Base-by-base conservation (phyloP, 495 filamentous ascomycete species). In the Penicillium coffeae region DNA sequence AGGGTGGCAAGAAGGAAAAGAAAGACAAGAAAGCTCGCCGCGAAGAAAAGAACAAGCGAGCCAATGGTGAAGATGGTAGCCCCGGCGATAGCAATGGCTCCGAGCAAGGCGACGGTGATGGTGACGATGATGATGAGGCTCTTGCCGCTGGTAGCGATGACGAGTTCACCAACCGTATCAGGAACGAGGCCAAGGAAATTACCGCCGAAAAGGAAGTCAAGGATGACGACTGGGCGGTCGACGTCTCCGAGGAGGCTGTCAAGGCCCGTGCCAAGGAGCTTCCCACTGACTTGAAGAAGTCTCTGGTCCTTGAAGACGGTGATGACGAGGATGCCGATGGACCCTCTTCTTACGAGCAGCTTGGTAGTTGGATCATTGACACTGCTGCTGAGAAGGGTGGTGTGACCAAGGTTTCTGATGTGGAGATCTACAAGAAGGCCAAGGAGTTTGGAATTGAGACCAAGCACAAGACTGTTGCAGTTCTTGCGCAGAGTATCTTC, bases 1-100 rank as follows among this genome's bases (percentile, higher is more conserved):
- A 93, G 76, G 86, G 87, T 66, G 90, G 93, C 68, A 95, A 95
- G 74, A 94, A 96, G 76, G 91, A 96, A 75, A 88, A 93, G 66
- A 79, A 88, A 54, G 85, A 86, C 70, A 89, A 90, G 69, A 94
- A 92, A 63, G 83, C 84, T 54, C 85, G 85, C 60, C 79, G 82
- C 45, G 82, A 81, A 51, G 88, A 89, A 41, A 87, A 85, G 66
- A 82, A 90, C 67, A 68, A 68, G 48, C 73, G 71, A 41, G 54
- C 63, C 47, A 94, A 87, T 55, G 88, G 84, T 52, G 83, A 85
- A 32, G 77, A 80, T 55, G 89, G 82, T 60, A 86, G 83, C 62
- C 80, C 82, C 16, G 82, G 77, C 41, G 85, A 87, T 51, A 88
- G 89, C 66, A 85, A 84, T 69, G 79, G 85, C 55, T 88, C 80